These are phyloP conservation scores for Begonia loranthoides DNA, from an alignment of 306 rosid species.

Conservation along the genomic window DNA sequence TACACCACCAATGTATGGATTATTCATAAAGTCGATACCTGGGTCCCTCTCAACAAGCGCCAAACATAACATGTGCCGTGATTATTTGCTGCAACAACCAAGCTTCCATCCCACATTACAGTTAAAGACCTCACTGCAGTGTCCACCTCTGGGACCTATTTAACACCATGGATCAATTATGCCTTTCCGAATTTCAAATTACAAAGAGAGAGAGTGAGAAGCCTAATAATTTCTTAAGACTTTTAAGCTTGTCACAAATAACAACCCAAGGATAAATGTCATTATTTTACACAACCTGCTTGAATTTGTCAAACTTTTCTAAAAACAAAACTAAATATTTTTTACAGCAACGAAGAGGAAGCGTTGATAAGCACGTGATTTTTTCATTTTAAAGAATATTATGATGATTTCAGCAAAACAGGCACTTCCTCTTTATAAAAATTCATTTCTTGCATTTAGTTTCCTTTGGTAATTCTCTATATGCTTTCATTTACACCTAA, in stretches of 20 bases:
- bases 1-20: background rate
- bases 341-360: too few species aligned
- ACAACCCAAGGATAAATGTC: background rate
- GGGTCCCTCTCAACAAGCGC: slow-evolving; percentile 90
- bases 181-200: too few species aligned
- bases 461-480: background rate
- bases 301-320: too few species aligned
- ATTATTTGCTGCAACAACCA: slow-evolving; percentile 99
- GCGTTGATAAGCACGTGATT: too few species aligned
- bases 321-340: too few species aligned
- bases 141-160: slow-evolving; percentile 97
- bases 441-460: too few species aligned
- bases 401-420: too few species aligned
- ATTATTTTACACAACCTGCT: background rate
- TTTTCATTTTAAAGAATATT: too few species aligned
- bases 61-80: slow-evolving; percentile 95
- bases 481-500: too few species aligned
- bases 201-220: background rate
- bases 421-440: too few species aligned
- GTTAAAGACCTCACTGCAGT: slow-evolving; percentile 96
- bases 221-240: background rate
- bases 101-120: slow-evolving; percentile 99
- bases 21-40: slow-evolving; percentile 36
- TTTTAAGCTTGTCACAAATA: background rate
- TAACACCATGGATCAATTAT: slow-evolving; percentile 11